phyloP scores from a whole-genome alignment of 306 rosid species.

The Sesbania bispinosa region DNA sequence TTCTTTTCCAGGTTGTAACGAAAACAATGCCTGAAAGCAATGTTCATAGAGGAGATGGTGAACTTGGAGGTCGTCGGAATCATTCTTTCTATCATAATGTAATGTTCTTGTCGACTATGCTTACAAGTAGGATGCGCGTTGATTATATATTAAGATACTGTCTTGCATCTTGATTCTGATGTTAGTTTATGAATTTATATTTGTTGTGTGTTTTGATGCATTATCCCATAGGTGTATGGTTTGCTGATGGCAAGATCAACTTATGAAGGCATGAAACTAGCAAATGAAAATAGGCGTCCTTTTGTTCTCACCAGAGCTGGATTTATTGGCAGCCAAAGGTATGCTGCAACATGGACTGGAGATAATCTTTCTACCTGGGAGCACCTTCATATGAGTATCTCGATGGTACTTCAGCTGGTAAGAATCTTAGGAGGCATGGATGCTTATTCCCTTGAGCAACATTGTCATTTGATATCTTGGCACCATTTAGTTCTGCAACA shows the following conservation, averaged over 20 bases:
- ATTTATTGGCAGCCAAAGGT: conserved; percentile 88
- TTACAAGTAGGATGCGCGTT: conserved; percentile 18
- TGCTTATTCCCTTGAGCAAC: conserved; percentile 16
- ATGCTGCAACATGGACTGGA: conserved; percentile 96
- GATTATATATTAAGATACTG: conserved; percentile 17
- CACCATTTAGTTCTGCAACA: too few relatives aligned
- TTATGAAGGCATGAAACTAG: conserved; percentile 83
- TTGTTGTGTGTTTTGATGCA: not conserved
- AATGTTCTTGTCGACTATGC: conserved; percentile 26
- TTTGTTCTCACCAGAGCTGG: conserved; percentile 98
- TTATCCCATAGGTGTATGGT: conserved; percentile 70
- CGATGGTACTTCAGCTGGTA: conserved; percentile 95
- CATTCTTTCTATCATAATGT: conserved; percentile 93
- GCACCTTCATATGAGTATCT: conserved; percentile 94
- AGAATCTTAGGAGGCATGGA: conserved; percentile 25
- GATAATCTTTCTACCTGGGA: conserved; percentile 95
- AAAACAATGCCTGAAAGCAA: conserved; percentile 93
- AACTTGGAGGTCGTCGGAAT: conserved; percentile 82
- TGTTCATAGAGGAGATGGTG: conserved; percentile 85
- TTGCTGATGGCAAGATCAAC: conserved; percentile 90
- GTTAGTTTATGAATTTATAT: conserved; percentile 5
- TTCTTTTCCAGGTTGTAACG: conserved; percentile 59
- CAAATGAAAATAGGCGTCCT: conserved; percentile 71
- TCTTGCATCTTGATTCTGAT: conserved; percentile 15
- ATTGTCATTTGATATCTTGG: conserved; percentile 17